Conservation (phyloP, 495 filamentous ascomycete species). For the Tetracladium setigerum region DNA sequence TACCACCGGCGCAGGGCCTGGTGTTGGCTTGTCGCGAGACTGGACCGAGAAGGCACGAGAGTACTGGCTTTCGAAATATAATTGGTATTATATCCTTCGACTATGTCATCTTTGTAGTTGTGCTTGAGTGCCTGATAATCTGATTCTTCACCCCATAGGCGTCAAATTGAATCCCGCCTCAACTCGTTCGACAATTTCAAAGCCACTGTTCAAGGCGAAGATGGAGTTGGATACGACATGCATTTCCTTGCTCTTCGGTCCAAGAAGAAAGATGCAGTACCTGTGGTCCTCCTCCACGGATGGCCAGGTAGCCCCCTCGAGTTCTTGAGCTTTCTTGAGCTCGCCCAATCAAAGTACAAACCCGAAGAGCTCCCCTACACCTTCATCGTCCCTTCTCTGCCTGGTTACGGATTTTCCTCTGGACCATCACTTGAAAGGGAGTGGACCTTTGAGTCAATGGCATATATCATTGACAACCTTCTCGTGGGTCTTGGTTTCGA, state of each 20-base stretch:
- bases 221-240: slow-evolving; percentile 35
- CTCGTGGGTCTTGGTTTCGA: slow-evolving; percentile 54
- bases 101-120: slow-evolving; percentile 31
- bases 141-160: no score
- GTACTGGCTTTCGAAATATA: background rate
- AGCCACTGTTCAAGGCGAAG: slow-evolving; percentile 35
- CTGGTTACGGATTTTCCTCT: slow-evolving; percentile 55
- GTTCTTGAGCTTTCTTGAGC: slow-evolving; percentile 34
- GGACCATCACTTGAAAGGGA: slow-evolving; percentile 41
- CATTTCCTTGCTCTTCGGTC: slow-evolving; percentile 62
- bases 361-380: slow-evolving; percentile 54
- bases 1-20: slow-evolving; percentile 32
- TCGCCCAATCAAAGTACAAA: slow-evolving; percentile 43
- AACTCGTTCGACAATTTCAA: slow-evolving; percentile 61
- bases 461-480: slow-evolving; percentile 45
- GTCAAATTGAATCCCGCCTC: slow-evolving; percentile 43
- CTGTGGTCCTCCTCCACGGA: slow-evolving; percentile 52
- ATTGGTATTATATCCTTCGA: slow-evolving; percentile 34
- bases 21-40: slow-evolving; percentile 45
- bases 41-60: slow-evolving; percentile 51
- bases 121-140: slow-evolving; percentile 27
- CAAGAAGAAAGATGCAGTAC: slow-evolving; percentile 47
- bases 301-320: slow-evolving; percentile 59
- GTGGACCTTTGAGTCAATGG: slow-evolving; percentile 32
- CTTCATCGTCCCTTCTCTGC: slow-evolving; percentile 56